Percentiles rank a stretch among this genome's conserved stretches.
These are phyloP conservation scores for Picochlorum sp. DNA, from an alignment of 139 green algal genomes.

Conservation along the genomic window DNA sequence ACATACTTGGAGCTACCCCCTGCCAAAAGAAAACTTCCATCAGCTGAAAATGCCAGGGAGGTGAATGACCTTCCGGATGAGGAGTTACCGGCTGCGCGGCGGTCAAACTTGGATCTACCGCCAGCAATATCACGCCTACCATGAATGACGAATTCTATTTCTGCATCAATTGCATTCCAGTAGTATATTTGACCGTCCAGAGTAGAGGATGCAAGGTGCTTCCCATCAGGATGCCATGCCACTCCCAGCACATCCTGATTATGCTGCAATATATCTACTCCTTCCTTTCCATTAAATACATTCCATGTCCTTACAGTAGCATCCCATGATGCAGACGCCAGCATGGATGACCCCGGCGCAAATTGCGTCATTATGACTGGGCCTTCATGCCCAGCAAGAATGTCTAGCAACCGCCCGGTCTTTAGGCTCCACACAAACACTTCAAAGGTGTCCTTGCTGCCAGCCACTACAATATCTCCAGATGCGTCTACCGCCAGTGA, in stretches of 20 bases:
- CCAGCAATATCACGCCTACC: conserved; percentile 81
- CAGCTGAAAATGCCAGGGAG: conserved; percentile 75
- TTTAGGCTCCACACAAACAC: conserved; percentile 93
- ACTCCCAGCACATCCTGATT: conserved; percentile 86
- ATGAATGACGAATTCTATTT: conserved; percentile 66
- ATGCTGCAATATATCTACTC: conserved; percentile 73
- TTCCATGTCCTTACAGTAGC: conserved; percentile 73
- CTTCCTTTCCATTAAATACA: conserved; percentile 63
- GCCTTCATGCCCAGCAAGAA: conserved; percentile 84
- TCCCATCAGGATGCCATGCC: conserved; percentile 74
- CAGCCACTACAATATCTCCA: conserved; percentile 81
- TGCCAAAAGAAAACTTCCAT: conserved; percentile 78
- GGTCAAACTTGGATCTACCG: conserved; percentile 55
- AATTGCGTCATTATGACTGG: conserved; percentile 78
- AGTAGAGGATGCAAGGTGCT: conserved; percentile 72
- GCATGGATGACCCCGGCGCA: conserved; percentile 47
- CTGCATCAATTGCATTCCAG: conserved; percentile 79
- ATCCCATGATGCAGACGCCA: conserved; percentile 86
- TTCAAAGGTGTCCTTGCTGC: conserved; percentile 74
- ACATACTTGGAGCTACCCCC: conserved; percentile 72
- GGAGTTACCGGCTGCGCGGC: conserved; percentile 53
- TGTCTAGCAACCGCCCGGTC: conserved; percentile 84
- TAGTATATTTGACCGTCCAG: conserved; percentile 88
- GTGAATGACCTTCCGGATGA: conserved; percentile 66
- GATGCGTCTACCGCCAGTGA: conserved; percentile 75